Conservation (phyloP, 257 asterid species). For the Solanum paucissectum region DNA sequence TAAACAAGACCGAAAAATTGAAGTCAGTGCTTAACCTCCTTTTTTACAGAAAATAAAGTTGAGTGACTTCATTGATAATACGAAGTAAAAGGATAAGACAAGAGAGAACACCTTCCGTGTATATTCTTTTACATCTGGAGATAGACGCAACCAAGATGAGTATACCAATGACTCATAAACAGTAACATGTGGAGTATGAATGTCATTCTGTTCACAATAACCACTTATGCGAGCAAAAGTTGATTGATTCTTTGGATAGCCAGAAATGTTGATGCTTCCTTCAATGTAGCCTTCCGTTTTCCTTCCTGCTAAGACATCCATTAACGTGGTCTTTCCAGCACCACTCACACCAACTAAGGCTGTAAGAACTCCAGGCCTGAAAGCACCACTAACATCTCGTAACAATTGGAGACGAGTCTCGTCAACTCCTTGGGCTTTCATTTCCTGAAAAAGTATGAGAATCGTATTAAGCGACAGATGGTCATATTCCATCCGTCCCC, state of each 20-base stretch:
- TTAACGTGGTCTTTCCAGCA: slow-evolving; percentile 82
- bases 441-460: slow-evolving; percentile 38
- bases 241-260: slow-evolving; percentile 75
- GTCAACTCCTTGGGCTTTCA: slow-evolving; percentile 57
- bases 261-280: slow-evolving; percentile 69
- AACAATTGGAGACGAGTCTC: slow-evolving; percentile 68
- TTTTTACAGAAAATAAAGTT: background rate
- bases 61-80: background rate
- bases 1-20: slow-evolving; percentile 2
- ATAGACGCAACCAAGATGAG: slow-evolving; percentile 89
- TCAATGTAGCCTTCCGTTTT: slow-evolving; percentile 72
- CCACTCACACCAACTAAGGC: slow-evolving; percentile 91
- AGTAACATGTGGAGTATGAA: slow-evolving; percentile 82
- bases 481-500: background rate
- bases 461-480: background rate
- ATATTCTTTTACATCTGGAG: slow-evolving; percentile 49
- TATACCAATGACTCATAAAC: slow-evolving; percentile 71
- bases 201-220: slow-evolving; percentile 84
- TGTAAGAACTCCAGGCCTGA: slow-evolving; percentile 78
- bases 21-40: background rate
- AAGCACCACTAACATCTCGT: slow-evolving; percentile 76
- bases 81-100: background rate
- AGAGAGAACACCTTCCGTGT: slow-evolving; percentile 38
- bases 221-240: slow-evolving; percentile 87
- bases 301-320: slow-evolving; percentile 91